Evolutionary conservation across 768 basidiomycete species (phyloP), one percentile per base, ranked within the genome.

Genomic region (Suillus ampliporus): DNA sequence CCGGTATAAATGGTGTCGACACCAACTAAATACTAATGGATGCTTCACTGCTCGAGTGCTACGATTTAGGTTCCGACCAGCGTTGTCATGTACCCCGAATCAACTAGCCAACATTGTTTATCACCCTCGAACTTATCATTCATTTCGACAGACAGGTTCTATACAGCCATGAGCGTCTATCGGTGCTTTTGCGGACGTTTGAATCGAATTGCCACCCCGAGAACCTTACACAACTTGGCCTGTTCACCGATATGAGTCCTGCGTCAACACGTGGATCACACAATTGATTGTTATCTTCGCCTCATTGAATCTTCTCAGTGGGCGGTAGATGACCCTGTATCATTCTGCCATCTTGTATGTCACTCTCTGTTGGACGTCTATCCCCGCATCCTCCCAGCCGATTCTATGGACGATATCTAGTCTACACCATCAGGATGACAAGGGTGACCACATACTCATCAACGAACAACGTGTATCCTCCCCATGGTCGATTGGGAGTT

Each of bases 401-500:
- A 51, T 3, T 31, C 21, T 7, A 21, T 34, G 13, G 34, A 28
- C 23, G 17, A 13, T 17, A 23, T 70, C 64, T 56, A 70, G 58
- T 48, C 61, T 74, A 51, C 68, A 65, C 56, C 69, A 72, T 44
- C 61, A 56, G 52, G 63, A 73, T 26, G 63, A 68, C 23, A 69
- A 65, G 43, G 72, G 68, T 15, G 72, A 68, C 64, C 71, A 76
- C 41, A 63, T 71, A n/a, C 60, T 76, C 41, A 59, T 72, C 34
- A 65, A 73, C 48, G 61, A 68, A n/a, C 60, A 67, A 10, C 61
- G 66, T 50, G 51, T 21, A 67, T 74, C 38, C 56, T 64, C 4
- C 65, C 68, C 13, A 66, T 73, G 48, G 70, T 77, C 43, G 73
- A 77, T 61, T 76, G 76, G 76, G 76, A 75, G 60, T 54, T 9